Base-by-base conservation (phyloP, 2,329 filamentous ascomycete genomes). In the Fusarium abutilonis region DNA sequence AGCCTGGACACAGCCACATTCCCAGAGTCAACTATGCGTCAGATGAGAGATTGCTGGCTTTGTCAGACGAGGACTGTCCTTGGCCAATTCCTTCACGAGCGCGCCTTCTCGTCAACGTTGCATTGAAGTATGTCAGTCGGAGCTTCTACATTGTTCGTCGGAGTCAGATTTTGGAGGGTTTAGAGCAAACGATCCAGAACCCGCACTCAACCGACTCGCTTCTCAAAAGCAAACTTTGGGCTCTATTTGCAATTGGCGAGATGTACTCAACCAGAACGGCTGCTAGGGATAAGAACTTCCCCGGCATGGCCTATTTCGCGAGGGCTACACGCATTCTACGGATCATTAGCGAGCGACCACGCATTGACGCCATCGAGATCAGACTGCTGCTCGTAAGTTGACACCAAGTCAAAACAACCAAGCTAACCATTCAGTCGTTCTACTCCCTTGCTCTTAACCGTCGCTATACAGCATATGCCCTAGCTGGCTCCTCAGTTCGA, bases 231-330 rank as follows among this genome's bases (percentile, higher is more conserved):
- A 80, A 80, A 41, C 52, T 82, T 0, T 79, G 77, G 71, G 78
- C 76, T 0, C 40, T 82, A 4, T 79, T 82, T 56, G 80, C 80
- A 0, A 72, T 82, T 6, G 80, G 80, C 0, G 79, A 81, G 54
- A 75, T 78, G 29, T 81, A 80, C 28, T 80, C 79, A 0, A 76
- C 74, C 0, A 70, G 78, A n/a, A 67, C 68, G 1, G 73, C 75
- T 3, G 73, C 74, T 3, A 68, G 72, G 1, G 73, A 73, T 8
- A 63, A 68, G 9, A 65, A 72, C 1, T 79, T 81, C 46, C 80
- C 80, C 1, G 80, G 80, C 0, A 66, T 81, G 47, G 57, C 63
- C 0, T 82, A 81, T 39, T 82, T 79, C 65, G 74, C 75, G 0
- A 70, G 75, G 3, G 78, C 79, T 0, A 77, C 74, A 5, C 70